Evolutionary conservation across 1,284 basidiomycete genomes (phyloP).

Genomic region (Neotropicomus parvogracilis): DNA sequence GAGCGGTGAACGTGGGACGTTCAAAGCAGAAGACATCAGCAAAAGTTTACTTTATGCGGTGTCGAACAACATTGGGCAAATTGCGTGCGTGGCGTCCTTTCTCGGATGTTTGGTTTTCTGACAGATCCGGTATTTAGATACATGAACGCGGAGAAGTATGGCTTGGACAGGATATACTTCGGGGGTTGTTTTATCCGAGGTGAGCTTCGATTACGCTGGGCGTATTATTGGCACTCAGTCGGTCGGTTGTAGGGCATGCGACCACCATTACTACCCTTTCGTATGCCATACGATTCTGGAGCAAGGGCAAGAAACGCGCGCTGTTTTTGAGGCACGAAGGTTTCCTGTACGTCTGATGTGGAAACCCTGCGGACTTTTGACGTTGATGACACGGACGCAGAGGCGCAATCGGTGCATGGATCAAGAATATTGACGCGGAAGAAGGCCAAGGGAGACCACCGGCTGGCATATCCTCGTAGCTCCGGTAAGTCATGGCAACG

Average conservation of each 20-base stretch:
- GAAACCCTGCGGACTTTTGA: constrained; percentile 9
- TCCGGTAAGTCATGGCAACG: constrained; percentile 5
- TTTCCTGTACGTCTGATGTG: constrained; percentile 72
- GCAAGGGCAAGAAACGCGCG: constrained; percentile 94
- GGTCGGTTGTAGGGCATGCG: constrained; percentile 75
- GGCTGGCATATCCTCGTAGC: constrained; percentile 3
- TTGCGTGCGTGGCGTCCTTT: constrained; percentile 72
- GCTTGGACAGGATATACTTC: constrained; percentile 96
- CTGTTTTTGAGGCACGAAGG: constrained; percentile 98
- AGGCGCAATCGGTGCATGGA: constrained; percentile 91
- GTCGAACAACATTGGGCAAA: constrained; percentile 99
- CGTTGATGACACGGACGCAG: constrained; percentile 39
- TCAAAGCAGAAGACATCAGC: constrained; percentile 93
- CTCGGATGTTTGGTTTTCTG: constrained; percentile 9
- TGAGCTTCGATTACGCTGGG: constrained; percentile 37
- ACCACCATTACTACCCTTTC: constrained; percentile 97
- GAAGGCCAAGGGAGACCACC: constrained; percentile 22
- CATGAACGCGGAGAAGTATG: constrained; percentile 99
- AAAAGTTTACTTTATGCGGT: constrained; percentile 93
- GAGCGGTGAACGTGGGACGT: constrained; percentile 55
- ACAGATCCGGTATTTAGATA: constrained; percentile 54
- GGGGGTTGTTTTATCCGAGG: constrained; percentile 99
- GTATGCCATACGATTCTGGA: constrained; percentile 99
- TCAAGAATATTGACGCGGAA: constrained; percentile 79
- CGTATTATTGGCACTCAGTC: constrained; percentile 2